Conservation (phyloP, 768 basidiomycete genomes). For the Leccinum subgranulosum region DNA sequence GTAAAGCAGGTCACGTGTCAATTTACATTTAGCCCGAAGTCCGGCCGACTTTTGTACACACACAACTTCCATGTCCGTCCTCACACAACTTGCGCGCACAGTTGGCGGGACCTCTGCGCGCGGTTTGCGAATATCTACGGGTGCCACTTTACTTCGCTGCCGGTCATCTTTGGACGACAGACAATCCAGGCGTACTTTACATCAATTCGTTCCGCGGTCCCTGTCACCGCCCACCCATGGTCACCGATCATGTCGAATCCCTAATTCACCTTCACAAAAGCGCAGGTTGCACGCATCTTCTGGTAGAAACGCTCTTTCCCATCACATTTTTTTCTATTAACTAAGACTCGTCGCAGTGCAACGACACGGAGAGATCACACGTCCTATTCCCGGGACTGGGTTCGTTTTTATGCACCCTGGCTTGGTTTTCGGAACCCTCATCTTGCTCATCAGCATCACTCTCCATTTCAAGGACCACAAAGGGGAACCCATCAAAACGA, state of each 20-base stretch:
- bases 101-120: not conserved
- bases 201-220: conserved; percentile 4
- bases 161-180: not conserved
- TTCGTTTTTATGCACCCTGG: conserved; percentile 26
- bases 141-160: not conserved
- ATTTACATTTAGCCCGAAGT: not conserved
- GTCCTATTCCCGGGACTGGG: conserved; percentile 71
- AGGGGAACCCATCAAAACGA: conserved; percentile 77
- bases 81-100: conserved; percentile 13
- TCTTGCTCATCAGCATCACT: conserved; percentile 59
- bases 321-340: not conserved
- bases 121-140: conserved; percentile 4
- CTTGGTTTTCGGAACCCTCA: not conserved
- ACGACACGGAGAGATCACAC: conserved; percentile 52
- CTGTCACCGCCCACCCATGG: not conserved
- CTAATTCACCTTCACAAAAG: not conserved
- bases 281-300: conserved; percentile 19
- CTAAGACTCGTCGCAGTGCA: conserved; percentile 5
- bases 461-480: conserved; percentile 89
- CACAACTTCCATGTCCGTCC: not conserved
- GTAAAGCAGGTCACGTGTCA: not conserved
- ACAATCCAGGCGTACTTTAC: conserved; percentile 9
- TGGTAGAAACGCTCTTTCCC: conserved; percentile 5
- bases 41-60: not conserved
- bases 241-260: not conserved